phyloP scores from a whole-genome alignment of 2,329 filamentous ascomycete genomes.

The Trichoderma koningii region DNA sequence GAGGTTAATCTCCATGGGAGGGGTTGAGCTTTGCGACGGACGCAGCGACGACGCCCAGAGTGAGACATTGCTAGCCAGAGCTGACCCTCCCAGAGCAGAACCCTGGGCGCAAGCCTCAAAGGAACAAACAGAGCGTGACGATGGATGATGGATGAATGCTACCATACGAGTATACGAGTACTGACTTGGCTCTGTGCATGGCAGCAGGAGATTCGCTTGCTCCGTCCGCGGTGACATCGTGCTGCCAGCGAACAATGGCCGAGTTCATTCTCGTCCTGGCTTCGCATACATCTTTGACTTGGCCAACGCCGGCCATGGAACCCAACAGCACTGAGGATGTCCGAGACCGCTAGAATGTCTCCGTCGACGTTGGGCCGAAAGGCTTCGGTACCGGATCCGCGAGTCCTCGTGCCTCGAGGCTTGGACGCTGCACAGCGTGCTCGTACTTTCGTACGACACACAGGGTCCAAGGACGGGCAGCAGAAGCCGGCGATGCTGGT shows the following conservation, averaged over 20 bases:
- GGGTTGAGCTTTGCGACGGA: slow-evolving; percentile 31
- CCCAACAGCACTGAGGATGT: not conserved
- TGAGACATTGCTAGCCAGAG: slow-evolving; percentile 30
- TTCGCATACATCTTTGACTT: not conserved
- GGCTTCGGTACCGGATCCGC: slow-evolving; percentile 23
- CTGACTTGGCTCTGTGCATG: too few species aligned
- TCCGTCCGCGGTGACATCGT: slow-evolving; percentile 9
- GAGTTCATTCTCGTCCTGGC: too few species aligned
- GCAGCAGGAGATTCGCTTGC: slow-evolving; percentile 1
- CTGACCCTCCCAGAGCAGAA: slow-evolving; percentile 17
- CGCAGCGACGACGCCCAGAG: slow-evolving; percentile 30
- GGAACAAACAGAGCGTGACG: slow-evolving; percentile 12
- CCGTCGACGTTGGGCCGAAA: slow-evolving; percentile 1
- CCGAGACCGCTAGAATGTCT: slow-evolving; percentile 17
- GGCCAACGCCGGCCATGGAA: slow-evolving; percentile 8
- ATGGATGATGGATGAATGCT: slow-evolving; percentile 21
- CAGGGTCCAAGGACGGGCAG: not conserved
- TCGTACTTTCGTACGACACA: not conserved
- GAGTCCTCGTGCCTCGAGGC: slow-evolving; percentile 5
- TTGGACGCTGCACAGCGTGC: not conserved
- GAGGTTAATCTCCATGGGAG: slow-evolving; percentile 9
- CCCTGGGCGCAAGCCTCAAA: slow-evolving; percentile 9
- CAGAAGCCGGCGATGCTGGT: slow-evolving; percentile 23
- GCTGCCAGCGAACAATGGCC: slow-evolving; percentile 12
- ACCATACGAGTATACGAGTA: not conserved